These are phyloP conservation scores for Diaporthe eres DNA, from an alignment of 2,329 filamentous ascomycete species.

Conservation along the genomic window DNA sequence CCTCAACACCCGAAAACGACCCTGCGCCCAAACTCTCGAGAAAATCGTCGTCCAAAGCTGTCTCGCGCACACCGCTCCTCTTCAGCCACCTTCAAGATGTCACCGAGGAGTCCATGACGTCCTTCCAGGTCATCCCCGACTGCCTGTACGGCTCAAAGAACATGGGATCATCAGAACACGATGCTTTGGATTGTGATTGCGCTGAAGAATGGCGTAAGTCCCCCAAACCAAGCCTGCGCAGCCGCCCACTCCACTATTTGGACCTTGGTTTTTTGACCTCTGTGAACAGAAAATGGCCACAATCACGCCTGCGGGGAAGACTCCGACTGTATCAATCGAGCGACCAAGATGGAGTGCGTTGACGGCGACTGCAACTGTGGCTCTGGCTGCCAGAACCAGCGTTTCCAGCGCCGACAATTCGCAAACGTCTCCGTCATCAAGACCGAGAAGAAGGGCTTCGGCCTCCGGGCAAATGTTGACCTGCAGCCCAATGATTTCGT, in stretches of 20 bases:
- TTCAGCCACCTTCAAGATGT: slow-evolving; percentile 84
- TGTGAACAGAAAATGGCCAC: slow-evolving; percentile 65
- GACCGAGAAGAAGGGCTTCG: slow-evolving; percentile 97
- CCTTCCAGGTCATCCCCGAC: slow-evolving; percentile 85
- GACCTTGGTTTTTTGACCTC: slow-evolving; percentile 37
- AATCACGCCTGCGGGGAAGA: slow-evolving; percentile 96
- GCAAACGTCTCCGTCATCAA: slow-evolving; percentile 95
- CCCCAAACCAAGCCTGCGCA: slow-evolving; percentile 42
- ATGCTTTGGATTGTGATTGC: slow-evolving; percentile 94
- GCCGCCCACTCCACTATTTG: slow-evolving; percentile 42
- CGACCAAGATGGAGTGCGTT: slow-evolving; percentile 97
- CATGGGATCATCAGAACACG: slow-evolving; percentile 92
- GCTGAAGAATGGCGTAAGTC: slow-evolving; percentile 93
- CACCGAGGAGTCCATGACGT: slow-evolving; percentile 80
- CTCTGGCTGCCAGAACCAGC: slow-evolving; percentile 89
- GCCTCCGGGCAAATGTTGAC: slow-evolving; percentile 84
- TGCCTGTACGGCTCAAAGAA: slow-evolving; percentile 94
- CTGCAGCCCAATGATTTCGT: slow-evolving; percentile 91
- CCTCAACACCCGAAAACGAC: slow-evolving; percentile 61
- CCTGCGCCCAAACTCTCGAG: slow-evolving; percentile 81
- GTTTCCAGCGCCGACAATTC: slow-evolving; percentile 92
- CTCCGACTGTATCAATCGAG: slow-evolving; percentile 98
- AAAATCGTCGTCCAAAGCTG: slow-evolving; percentile 79
- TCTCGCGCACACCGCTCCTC: slow-evolving; percentile 73
- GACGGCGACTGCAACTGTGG: slow-evolving; percentile 89